These are phyloP conservation scores for Pichia sp. DNA, from an alignment of 1,139 yeast species.

Conservation along the genomic window DNA sequence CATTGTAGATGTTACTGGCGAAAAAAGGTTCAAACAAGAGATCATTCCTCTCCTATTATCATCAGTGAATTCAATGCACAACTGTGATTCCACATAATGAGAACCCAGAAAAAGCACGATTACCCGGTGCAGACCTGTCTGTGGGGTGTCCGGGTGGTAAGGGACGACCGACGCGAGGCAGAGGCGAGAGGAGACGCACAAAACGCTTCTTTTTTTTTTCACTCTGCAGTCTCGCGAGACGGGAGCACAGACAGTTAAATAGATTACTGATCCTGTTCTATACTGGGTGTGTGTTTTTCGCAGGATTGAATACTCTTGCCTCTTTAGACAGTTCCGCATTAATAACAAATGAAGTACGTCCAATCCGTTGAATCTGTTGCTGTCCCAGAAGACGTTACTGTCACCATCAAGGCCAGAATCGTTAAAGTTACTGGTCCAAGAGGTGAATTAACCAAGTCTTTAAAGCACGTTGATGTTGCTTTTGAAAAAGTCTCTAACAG, in stretches of 20 bases:
- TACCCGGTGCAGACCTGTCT: too few relatives aligned
- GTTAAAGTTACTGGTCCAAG: conserved; percentile 97
- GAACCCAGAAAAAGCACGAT: too few relatives aligned
- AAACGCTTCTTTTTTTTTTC: too few relatives aligned
- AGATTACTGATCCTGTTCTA: neutral
- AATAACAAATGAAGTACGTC: conserved; percentile 91
- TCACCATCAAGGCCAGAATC: conserved; percentile 85
- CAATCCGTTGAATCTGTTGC: conserved; percentile 89
- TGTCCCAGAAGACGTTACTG: conserved; percentile 92
- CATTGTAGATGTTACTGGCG: too few relatives aligned
- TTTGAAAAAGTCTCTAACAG: conserved; percentile 67
- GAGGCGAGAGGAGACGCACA: too few relatives aligned
- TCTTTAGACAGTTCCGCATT: conserved; percentile 1
- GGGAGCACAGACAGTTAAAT: too few relatives aligned
- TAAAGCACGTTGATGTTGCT: conserved; percentile 92
- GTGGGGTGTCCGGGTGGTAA: conserved; percentile 2
- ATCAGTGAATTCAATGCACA: too few relatives aligned
- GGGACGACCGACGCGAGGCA: conserved; percentile 9
- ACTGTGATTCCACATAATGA: too few relatives aligned
- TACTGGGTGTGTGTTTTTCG: neutral
- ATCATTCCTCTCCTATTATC: neutral
- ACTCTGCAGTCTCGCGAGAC: too few relatives aligned
- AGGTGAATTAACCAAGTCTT: conserved; percentile 87
- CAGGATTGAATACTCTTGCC: neutral
- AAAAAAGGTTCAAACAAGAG: neutral